These are phyloP conservation scores for Vishniacozyma victoriae DNA, from an alignment of 768 basidiomycete genomes.

Conservation along the genomic window DNA sequence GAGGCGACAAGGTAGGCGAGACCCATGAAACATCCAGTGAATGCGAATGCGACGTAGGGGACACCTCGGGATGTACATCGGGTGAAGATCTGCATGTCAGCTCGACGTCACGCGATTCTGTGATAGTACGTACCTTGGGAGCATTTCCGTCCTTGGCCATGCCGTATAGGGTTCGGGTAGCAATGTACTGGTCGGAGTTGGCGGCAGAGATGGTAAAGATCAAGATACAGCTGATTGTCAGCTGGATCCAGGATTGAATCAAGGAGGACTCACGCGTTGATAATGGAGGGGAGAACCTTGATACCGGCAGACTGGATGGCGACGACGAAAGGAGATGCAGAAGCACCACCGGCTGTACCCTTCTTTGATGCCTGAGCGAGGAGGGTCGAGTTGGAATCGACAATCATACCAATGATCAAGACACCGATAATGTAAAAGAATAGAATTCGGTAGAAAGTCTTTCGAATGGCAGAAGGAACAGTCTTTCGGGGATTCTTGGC, in stretches of 20 bases:
- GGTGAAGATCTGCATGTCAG: no score
- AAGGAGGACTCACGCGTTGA: slow-evolving; percentile 37
- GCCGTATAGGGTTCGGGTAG: slow-evolving; percentile 45
- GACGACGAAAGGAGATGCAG: slow-evolving; percentile 28
- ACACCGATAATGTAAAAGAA: slow-evolving; percentile 74
- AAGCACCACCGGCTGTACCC: slow-evolving; percentile 32
- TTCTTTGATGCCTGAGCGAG: slow-evolving; percentile 22
- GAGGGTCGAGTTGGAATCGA: slow-evolving; percentile 58
- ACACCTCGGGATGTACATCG: slow-evolving; percentile 54
- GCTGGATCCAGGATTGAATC: slow-evolving; percentile 19
- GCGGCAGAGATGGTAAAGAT: slow-evolving; percentile 40
- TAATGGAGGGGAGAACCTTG: slow-evolving; percentile 41
- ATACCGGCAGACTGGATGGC: slow-evolving; percentile 40
- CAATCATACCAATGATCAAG: slow-evolving; percentile 63
- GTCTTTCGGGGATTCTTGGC: slow-evolving; percentile 34
- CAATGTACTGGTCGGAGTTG: slow-evolving; percentile 44
- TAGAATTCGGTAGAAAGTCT: slow-evolving; percentile 56
- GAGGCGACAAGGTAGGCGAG: slow-evolving; percentile 68
- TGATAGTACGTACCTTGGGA: no score
- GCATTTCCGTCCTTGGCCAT: slow-evolving; percentile 48
- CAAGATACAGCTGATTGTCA: slow-evolving; percentile 44
- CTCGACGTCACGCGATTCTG: no score
- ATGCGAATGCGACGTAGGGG: slow-evolving; percentile 43
- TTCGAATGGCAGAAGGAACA: slow-evolving; percentile 38
- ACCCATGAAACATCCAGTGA: slow-evolving; percentile 45